Percentiles rank a stretch among this genome's conserved stretches.
phyloP scores from a whole-genome alignment of 2,329 filamentous ascomycete species.

The Lachnellula hyalina region DNA sequence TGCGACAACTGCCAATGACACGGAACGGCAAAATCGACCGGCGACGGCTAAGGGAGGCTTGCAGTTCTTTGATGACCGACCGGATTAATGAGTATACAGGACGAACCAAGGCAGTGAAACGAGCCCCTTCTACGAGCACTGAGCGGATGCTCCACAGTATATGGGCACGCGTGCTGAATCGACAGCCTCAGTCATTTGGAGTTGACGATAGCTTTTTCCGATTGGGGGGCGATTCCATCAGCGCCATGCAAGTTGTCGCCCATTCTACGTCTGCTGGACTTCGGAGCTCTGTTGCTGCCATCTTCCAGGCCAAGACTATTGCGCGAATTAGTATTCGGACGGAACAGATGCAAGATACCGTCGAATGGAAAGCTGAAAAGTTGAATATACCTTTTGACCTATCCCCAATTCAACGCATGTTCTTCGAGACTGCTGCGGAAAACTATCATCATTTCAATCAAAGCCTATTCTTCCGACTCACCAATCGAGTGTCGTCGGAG shows the following conservation, averaged over 20 bases:
- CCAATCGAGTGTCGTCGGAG: background rate
- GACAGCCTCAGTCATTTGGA: constrained; percentile 12
- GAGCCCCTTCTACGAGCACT: background rate
- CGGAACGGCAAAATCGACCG: no score
- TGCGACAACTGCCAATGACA: no score
- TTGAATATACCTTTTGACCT: background rate
- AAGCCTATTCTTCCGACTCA: constrained; percentile 10
- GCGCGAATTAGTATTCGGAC: background rate
- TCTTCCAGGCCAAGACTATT: constrained; percentile 5
- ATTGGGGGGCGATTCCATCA: constrained; percentile 32
- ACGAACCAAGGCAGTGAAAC: background rate
- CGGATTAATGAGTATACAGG: background rate
- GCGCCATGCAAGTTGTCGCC: constrained; percentile 41
- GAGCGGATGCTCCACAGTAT: constrained; percentile 6
- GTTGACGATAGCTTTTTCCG: constrained; percentile 35
- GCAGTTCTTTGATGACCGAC: background rate
- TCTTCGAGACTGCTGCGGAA: constrained; percentile 7
- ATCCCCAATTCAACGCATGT: constrained; percentile 11
- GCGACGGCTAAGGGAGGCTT: background rate
- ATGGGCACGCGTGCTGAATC: constrained; percentile 7
- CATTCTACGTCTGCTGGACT: constrained; percentile 12
- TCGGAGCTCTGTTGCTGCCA: constrained; percentile 33
- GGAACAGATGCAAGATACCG: no score
- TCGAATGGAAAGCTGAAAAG: no score
- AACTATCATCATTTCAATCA: constrained; percentile 19